Evolutionary conservation across 805 yeast genomes (phyloP).

Genomic region (Tetrapisispora taiwanensis): DNA sequence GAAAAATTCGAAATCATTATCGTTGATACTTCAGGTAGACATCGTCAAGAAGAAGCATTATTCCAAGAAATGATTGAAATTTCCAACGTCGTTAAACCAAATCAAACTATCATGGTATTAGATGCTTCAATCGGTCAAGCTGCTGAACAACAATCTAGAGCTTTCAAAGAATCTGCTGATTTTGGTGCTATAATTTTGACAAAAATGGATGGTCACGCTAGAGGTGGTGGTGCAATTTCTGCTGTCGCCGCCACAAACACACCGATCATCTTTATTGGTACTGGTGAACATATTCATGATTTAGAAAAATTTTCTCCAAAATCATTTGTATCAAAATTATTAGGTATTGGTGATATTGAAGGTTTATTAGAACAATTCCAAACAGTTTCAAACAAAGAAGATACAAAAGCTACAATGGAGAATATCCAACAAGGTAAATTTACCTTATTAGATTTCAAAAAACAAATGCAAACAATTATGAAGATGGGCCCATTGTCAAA

Average conservation of each 20-base stretch:
- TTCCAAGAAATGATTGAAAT: slow-evolving; percentile 94
- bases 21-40: slow-evolving; percentile 97
- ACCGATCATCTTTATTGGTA: slow-evolving; percentile 92
- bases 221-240: slow-evolving; percentile 98
- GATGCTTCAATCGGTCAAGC: slow-evolving; percentile 98
- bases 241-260: slow-evolving; percentile 97
- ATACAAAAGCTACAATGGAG: slow-evolving; percentile 83
- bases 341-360: slow-evolving; percentile 93
- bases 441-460: slow-evolving; percentile 81
- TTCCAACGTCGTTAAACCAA: slow-evolving; percentile 77
- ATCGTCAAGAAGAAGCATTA: slow-evolving; percentile 84
- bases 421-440: slow-evolving; percentile 92
- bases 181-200: slow-evolving; percentile 94
- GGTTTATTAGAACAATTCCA: slow-evolving; percentile 91
- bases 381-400: slow-evolving; percentile 57
- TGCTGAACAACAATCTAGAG: slow-evolving; percentile 88
- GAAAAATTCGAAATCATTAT: slow-evolving; percentile 89
- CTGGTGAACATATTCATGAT: slow-evolving; percentile 94
- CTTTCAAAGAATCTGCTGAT: slow-evolving; percentile 85
- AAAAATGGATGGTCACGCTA: slow-evolving; percentile 97
- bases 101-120: slow-evolving; percentile 93
- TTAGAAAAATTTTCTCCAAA: slow-evolving; percentile 85
- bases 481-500: slow-evolving; percentile 96
- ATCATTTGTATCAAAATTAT: slow-evolving; percentile 78
- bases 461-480: slow-evolving; percentile 89